Evolutionary conservation across 306 rosid genomes (phyloP).

Genomic region (Acacia melanoxylon): DNA sequence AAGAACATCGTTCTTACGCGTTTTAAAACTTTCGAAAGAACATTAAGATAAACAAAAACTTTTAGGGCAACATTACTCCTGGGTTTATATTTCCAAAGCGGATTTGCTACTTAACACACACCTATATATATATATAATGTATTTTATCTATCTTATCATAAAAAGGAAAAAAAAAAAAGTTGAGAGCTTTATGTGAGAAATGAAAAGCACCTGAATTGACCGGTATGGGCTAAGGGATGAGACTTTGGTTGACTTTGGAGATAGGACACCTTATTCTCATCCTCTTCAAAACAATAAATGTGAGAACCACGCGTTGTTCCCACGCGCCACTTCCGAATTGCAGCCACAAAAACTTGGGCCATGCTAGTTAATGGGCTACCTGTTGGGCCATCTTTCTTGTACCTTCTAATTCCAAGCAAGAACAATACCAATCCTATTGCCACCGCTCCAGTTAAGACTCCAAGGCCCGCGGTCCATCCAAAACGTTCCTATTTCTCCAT

Average conservation of each 20-base stretch:
- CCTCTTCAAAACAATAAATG: not conserved
- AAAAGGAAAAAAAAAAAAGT: no score
- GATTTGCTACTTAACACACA: no score
- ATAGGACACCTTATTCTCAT: not conserved
- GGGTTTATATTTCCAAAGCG: no score
- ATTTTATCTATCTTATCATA: no score
- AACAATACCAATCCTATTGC: constrained; percentile 40
- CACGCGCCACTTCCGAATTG: constrained; percentile 44
- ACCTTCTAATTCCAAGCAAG: constrained; percentile 55
- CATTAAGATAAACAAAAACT: no score
- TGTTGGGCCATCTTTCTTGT: constrained; percentile 37
- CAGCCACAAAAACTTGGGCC: constrained; percentile 60
- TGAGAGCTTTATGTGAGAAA: not conserved
- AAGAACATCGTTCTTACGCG: no score
- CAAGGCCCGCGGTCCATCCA: constrained; percentile 66
- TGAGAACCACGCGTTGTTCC: not conserved
- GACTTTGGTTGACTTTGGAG: not conserved
- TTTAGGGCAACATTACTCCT: no score
- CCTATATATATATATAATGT: no score
- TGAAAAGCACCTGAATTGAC: not conserved
- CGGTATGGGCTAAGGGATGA: not conserved
- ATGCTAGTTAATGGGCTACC: constrained; percentile 62
- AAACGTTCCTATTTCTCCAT: constrained; percentile 44
- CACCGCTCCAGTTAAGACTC: constrained; percentile 52
- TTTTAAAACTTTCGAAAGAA: no score